Percentiles rank a stretch among this genome's conserved stretches.
phyloP scores from a whole-genome alignment of 768 basidiomycete genomes.

The Tylopilus felleus region DNA sequence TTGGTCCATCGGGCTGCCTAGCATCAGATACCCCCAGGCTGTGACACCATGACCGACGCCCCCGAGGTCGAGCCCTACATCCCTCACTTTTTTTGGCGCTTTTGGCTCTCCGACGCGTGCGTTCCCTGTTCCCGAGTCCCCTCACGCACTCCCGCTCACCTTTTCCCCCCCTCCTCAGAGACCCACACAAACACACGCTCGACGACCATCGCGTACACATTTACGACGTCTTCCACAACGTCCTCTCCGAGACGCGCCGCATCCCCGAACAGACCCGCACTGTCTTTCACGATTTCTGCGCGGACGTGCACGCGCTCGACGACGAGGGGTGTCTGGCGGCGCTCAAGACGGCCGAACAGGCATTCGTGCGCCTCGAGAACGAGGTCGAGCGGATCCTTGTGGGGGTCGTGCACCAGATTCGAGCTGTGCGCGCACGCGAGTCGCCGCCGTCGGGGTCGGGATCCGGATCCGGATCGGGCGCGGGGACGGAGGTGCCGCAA shows the following conservation, averaged over 20 bases:
- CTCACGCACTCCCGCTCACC: not conserved
- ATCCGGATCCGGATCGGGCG: not conserved
- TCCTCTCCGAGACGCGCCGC: conserved; percentile 43
- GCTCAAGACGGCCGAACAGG: conserved; percentile 40
- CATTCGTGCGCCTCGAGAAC: conserved; percentile 42
- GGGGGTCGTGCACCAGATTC: conserved; percentile 33
- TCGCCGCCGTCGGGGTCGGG: not conserved
- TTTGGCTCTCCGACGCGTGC: conserved; percentile 47
- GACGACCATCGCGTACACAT: conserved; percentile 44
- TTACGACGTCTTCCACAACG: conserved; percentile 52
- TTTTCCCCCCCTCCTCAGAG: conserved; percentile 9
- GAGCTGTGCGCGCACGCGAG: conserved; percentile 11
- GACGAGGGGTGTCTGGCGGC: conserved; percentile 36
- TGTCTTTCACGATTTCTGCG: conserved; percentile 44
- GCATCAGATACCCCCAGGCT: not conserved
- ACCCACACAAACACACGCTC: conserved; percentile 27
- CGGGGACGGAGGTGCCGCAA: not conserved
- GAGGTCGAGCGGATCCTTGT: conserved; percentile 39
- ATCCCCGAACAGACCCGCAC: conserved; percentile 32
- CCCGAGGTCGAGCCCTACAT: conserved; percentile 36
- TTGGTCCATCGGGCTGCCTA: not conserved
- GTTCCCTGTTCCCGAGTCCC: not conserved
- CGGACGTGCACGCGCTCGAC: conserved; percentile 32
- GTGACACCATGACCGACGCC: not conserved
- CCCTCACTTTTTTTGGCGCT: conserved; percentile 46